Evolutionary conservation across 108 stramenopile genomes (phyloP), one percentile per base, ranked within the genome.

Genomic region (Skeletonema tropicum): DNA sequence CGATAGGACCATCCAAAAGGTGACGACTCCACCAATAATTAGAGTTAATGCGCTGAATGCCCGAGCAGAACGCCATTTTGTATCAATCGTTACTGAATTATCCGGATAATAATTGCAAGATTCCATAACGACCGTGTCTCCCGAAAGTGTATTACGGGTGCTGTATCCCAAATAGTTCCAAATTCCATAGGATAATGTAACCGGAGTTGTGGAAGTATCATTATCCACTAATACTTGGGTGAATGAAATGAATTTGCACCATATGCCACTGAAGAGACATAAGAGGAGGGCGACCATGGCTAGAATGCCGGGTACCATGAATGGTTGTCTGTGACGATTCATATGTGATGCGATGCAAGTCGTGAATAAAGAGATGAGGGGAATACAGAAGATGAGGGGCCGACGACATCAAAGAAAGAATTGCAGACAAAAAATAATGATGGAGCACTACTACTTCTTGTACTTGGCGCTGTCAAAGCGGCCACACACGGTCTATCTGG

Each of bases 171-270:
- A 23, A 14, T 70, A 61, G 8, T 61, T 63, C 69, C 69, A 63
- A 31, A 15, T 59, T 9, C 82, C 82, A 42, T 73, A 83, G 59
- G 77, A 59, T n/a, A 79, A 25, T 14, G 72, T 57, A 9, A 78
- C 36, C 6, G 77, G 48, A 8, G 72, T n/a, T 23, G 36, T 72
- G 30, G 46, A 13, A 66, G 32, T 60, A 41, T 21, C 26, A 29
- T 21, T 2, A 29, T 29, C 26, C 26, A 29, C 39, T 38, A 57
- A 45, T 13, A 32, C 57, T 41, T 29, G 26, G 26, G 62, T 55
- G 31, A 76, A 70, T 3, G 80, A 77, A 15, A 81, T 41, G 70
- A 81, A 81, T 57, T 71, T 71, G 75, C 80, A 81, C 61, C 76
- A 81, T 31, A 58, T 12, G 15, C 71, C 75, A 31, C 52, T 69